These are phyloP conservation scores for Hyphopichia khmerensis DNA, from an alignment of 1,139 yeast species.

Conservation along the genomic window DNA sequence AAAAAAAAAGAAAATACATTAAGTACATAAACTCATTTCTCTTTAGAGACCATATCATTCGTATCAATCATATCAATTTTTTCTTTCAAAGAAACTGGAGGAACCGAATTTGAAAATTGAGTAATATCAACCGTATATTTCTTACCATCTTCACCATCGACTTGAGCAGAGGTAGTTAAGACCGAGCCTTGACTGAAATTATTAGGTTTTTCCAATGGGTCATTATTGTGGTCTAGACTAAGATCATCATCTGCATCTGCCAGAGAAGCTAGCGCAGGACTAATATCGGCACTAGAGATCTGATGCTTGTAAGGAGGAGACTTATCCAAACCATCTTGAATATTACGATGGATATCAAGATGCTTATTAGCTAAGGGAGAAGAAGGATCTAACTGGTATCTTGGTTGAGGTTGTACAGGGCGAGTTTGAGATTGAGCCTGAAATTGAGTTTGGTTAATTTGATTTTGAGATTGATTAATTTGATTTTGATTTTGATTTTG, in stretches of 20 bases:
- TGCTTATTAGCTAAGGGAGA: background rate
- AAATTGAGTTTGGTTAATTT: background rate
- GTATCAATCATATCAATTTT: conserved; percentile 27
- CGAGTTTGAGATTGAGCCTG: background rate
- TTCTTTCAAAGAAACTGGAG: conserved; percentile 30
- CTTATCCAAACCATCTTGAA: background rate
- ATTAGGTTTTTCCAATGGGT: conserved; percentile 4
- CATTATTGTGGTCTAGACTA: background rate
- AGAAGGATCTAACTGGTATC: background rate
- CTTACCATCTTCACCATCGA: conserved; percentile 26
- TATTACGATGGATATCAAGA: background rate
- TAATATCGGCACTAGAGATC: too few species aligned
- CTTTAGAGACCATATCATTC: conserved; percentile 5
- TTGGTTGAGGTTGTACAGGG: background rate
- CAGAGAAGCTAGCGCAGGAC: background rate
- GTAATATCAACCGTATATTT: conserved; percentile 7
- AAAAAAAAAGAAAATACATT: too few species aligned
- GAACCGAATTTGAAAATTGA: conserved; percentile 10
- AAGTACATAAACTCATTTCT: background rate
- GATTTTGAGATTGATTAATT: too few species aligned
- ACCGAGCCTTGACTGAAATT: conserved; percentile 21
- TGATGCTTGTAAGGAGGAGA: background rate
- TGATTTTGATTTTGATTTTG: background rate
- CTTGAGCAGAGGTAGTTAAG: conserved; percentile 32
- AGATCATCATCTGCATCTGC: background rate